Conservation (phyloP, 768 basidiomycete species). For the Ramaria rubella region DNA sequence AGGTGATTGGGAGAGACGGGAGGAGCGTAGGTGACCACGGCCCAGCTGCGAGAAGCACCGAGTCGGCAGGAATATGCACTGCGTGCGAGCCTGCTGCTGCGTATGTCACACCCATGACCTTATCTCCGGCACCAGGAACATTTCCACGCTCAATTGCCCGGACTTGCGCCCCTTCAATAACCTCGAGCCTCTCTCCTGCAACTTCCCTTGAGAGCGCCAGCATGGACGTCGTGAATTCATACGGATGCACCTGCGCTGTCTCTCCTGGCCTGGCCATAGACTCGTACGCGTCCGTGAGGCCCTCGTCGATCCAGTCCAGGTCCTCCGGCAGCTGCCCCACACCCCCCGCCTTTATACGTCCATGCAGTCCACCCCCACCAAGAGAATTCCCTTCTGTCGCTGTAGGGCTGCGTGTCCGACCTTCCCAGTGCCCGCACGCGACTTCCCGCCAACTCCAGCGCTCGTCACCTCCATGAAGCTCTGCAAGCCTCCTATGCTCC, state of each 20-base stretch:
- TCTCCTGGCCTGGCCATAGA: slow-evolving; percentile 49
- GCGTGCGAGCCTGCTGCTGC: slow-evolving; percentile 18
- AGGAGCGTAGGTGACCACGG: slow-evolving; percentile 73
- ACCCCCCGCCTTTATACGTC: slow-evolving; percentile 46
- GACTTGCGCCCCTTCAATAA: slow-evolving; percentile 38
- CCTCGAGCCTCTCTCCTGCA: not conserved
- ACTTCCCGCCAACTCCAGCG: slow-evolving; percentile 84
- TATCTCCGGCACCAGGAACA: slow-evolving; percentile 17
- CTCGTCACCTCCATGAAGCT: slow-evolving; percentile 57
- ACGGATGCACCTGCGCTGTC: slow-evolving; percentile 76
- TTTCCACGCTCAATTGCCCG: slow-evolving; percentile 31
- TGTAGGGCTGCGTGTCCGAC: slow-evolving; percentile 31
- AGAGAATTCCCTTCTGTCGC: not conserved
- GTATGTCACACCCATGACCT: slow-evolving; percentile 44
- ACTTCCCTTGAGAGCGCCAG: slow-evolving; percentile 50
- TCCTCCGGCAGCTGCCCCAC: slow-evolving; percentile 26
- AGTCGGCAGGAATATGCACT: slow-evolving; percentile 47
- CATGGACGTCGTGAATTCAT: slow-evolving; percentile 68
- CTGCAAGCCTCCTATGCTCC: slow-evolving; percentile 69
- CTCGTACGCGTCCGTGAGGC: slow-evolving; percentile 55
- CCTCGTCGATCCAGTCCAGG: slow-evolving; percentile 30
- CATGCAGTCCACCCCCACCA: slow-evolving; percentile 29
- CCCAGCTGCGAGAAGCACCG: slow-evolving; percentile 76
- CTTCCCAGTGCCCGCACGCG: slow-evolving; percentile 66
- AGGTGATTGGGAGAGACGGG: slow-evolving; percentile 49